Conservation (phyloP, 306 rosid species). For the Arachis hypogaea region DNA sequence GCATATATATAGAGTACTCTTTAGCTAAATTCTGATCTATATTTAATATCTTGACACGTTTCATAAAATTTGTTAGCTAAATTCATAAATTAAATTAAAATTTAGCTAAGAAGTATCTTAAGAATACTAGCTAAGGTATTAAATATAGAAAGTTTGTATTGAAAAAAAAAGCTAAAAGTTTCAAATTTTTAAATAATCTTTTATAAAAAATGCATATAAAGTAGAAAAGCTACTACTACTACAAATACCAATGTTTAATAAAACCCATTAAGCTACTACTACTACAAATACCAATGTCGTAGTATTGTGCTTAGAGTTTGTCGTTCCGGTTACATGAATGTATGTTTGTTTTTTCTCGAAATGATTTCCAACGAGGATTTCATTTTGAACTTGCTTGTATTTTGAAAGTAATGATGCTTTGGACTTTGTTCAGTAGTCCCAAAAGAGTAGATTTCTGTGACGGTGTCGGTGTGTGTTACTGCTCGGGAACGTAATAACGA, state of each 20-base stretch:
- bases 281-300: slow-evolving; percentile 26
- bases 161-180: background rate
- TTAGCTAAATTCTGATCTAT: too few species aligned
- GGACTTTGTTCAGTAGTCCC: slow-evolving; percentile 33
- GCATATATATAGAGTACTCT: too few species aligned
- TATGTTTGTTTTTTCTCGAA: slow-evolving; percentile 33
- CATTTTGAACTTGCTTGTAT: slow-evolving; percentile 14
- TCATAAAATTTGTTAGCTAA: too few species aligned
- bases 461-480: background rate
- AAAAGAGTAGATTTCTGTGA: slow-evolving; percentile 23
- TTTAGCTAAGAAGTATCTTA: too few species aligned
- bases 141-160: too few species aligned
- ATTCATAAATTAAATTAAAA: too few species aligned
- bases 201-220: too few species aligned
- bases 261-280: background rate
- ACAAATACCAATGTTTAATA: too few species aligned
- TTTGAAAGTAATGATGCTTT: slow-evolving; percentile 25
- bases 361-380: slow-evolving; percentile 33
- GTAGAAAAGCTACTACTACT: too few species aligned
- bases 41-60: too few species aligned
- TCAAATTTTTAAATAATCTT: background rate
- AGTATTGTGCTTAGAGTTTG: slow-evolving; percentile 49
- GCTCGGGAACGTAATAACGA: slow-evolving; percentile 19
- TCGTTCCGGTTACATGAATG: slow-evolving; percentile 26
- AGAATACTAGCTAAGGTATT: too few species aligned